Percentiles rank a stretch among this genome's conserved stretches.
Conservation (phyloP, 1,284 basidiomycete genomes). For the Phellinidium pouzarii region DNA sequence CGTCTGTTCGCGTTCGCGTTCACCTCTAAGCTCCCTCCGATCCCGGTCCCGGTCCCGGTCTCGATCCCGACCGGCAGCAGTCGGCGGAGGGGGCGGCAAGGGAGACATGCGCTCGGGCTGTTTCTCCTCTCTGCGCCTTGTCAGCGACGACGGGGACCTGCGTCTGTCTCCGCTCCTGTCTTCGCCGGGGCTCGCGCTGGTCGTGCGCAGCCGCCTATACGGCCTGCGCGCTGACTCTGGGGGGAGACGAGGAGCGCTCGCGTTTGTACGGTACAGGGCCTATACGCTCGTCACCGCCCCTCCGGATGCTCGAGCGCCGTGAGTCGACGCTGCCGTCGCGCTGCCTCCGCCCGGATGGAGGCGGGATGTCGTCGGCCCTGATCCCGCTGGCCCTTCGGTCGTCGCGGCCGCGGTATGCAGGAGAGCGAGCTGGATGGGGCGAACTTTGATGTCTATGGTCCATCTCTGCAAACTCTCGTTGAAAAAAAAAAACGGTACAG, state of each 20-base stretch:
- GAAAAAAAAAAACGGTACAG: not conserved
- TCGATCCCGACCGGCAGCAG: not conserved
- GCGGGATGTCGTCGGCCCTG: not conserved
- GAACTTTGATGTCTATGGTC: slow-evolving; percentile 13
- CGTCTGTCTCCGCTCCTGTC: not conserved
- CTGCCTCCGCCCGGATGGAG: not conserved
- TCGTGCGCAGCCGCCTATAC: slow-evolving; percentile 1
- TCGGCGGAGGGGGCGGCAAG: not conserved
- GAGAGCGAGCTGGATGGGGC: slow-evolving; percentile 4
- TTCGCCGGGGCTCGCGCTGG: not conserved
- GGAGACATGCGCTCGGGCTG: slow-evolving; percentile 1
- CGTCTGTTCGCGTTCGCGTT: not conserved
- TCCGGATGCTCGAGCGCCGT: slow-evolving; percentile 1
- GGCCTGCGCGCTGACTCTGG: not conserved
- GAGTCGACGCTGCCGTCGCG: slow-evolving; percentile 12
- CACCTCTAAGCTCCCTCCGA: not conserved
- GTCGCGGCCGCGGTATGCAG: not conserved
- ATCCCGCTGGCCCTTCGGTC: not conserved
- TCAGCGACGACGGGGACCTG: not conserved
- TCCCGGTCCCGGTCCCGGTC: not conserved
- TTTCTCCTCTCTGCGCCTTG: slow-evolving; percentile 7
- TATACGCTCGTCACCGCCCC: slow-evolving; percentile 3
- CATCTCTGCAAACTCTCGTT: not conserved
- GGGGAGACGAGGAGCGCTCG: slow-evolving; percentile 5
- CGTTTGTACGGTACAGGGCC: not conserved